Evolutionary conservation across 2,329 filamentous ascomycete genomes (phyloP), one percentile per base, ranked within the genome.

Genomic region (Aureobasidium sp.): DNA sequence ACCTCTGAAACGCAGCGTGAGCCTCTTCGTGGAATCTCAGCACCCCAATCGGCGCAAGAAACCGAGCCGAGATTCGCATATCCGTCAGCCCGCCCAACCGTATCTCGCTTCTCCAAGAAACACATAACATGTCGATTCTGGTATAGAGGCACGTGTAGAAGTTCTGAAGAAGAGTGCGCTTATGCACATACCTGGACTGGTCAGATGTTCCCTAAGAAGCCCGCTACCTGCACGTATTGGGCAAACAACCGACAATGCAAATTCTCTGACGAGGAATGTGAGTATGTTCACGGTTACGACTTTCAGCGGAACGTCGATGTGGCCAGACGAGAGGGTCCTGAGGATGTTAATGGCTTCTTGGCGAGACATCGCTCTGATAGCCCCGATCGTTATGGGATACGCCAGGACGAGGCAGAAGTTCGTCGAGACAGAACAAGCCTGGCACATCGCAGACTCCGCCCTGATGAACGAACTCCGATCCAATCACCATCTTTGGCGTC

Each of bases 91-190:
- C 34, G 3, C 14, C 25, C 48, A 7, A n/a, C 34, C 20, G 3
- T n/a, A 17, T 17, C 29, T 17, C 31, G 36, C 9, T 34, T n/a
- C 11, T n/a, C 22, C 12, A 52, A 22, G 17, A 17, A 49, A 51
- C 22, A 59, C n/a, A 62, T 63, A 20, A 69, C 68, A 2, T 70
- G 68, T 52, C 61, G 60, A 42, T 66, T 62, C 36, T 69, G 68
- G 68, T 58, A 45, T 5, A 22, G 42, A 11, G 57, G 61, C 0
- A 45, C 8, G 11, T 69, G 68, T 58, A 63, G 29, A 0, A 64
- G 63, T 14, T 15, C 45, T 20, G 64, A 58, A n/a, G 27, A 11
- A 25, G 37, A 49, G 20, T 68, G 68, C 57, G 29, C 41, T 14
- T 67, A 53, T 39, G 65, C 67, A 25, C 68, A 69, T 57, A n/a